Conservation (phyloP, 108 stramenopile species). For the Skeletonema menzelii region DNA sequence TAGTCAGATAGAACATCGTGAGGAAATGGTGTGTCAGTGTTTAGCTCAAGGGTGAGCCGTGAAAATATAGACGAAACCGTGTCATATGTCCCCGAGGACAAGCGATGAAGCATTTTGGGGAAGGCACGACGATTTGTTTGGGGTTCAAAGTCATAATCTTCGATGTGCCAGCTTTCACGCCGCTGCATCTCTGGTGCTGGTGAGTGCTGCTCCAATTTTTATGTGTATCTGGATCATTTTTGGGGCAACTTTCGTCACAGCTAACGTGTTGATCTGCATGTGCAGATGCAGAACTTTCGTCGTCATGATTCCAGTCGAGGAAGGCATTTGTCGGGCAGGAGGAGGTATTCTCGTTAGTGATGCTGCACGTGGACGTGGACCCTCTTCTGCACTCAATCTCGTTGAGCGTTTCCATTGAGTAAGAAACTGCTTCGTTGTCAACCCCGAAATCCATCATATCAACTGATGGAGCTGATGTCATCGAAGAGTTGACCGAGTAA, state of each 20-base stretch:
- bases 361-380: neutral
- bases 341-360: neutral
- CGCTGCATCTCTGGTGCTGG: neutral
- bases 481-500: neutral
- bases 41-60: neutral
- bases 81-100: neutral
- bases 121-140: neutral
- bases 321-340: neutral
- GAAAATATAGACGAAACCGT: neutral
- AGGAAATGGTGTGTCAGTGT: neutral
- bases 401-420: neutral
- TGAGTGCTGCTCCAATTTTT: neutral
- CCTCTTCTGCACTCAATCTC: neutral
- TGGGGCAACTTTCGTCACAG: neutral
- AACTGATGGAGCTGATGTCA: neutral
- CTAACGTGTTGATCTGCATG: neutral
- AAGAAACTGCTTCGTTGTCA: neutral
- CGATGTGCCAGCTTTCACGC: neutral
- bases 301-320: constrained; percentile 1
- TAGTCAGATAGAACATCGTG: neutral
- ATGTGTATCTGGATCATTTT: neutral
- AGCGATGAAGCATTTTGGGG: neutral
- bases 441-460: neutral
- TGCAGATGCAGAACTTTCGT: neutral
- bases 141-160: neutral